Conservation (phyloP, 148 eudicot genomes). For the Salicornia ramosissima region DNA sequence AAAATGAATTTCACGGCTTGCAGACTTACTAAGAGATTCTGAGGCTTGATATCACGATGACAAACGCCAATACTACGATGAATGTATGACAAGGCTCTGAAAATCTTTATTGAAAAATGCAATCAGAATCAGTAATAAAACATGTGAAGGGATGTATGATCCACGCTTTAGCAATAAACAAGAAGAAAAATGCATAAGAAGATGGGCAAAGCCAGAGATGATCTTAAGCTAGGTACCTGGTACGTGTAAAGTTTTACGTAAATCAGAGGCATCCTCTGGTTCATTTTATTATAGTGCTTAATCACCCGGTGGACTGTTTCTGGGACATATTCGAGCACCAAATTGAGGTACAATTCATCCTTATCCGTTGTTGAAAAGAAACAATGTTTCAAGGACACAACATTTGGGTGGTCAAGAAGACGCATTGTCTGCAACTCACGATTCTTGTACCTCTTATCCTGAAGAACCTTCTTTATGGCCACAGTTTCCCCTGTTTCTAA, state of each 20-base stretch:
- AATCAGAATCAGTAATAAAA: background rate
- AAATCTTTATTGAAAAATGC: slow-evolving; percentile 34
- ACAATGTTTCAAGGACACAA: slow-evolving; percentile 65
- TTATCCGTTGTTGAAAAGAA: slow-evolving; percentile 77
- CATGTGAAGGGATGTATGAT: no score
- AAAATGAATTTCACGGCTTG: background rate
- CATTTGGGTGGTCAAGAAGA: slow-evolving; percentile 65
- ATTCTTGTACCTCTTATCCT: slow-evolving; percentile 76
- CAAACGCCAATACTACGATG: slow-evolving; percentile 61
- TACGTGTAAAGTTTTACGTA: slow-evolving; percentile 68
- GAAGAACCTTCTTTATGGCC: slow-evolving; percentile 78
- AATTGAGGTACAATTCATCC: slow-evolving; percentile 65
- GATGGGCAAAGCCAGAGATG: background rate
- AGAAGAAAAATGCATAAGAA: background rate
- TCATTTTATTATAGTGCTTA: slow-evolving; percentile 63
- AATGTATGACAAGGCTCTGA: slow-evolving; percentile 60
- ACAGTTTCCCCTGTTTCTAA: slow-evolving; percentile 76
- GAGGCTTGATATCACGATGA: slow-evolving; percentile 81
- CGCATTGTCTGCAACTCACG: slow-evolving; percentile 80
- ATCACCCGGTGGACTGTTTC: slow-evolving; percentile 71
- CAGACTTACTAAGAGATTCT: slow-evolving; percentile 55
- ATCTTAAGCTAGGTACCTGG: slow-evolving; percentile 42
- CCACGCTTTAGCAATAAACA: background rate
- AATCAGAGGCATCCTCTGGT: slow-evolving; percentile 64
- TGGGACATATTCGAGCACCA: slow-evolving; percentile 72